These are phyloP conservation scores for Elsinoe arachidis DNA, from an alignment of 2,329 filamentous ascomycete species.

Conservation along the genomic window DNA sequence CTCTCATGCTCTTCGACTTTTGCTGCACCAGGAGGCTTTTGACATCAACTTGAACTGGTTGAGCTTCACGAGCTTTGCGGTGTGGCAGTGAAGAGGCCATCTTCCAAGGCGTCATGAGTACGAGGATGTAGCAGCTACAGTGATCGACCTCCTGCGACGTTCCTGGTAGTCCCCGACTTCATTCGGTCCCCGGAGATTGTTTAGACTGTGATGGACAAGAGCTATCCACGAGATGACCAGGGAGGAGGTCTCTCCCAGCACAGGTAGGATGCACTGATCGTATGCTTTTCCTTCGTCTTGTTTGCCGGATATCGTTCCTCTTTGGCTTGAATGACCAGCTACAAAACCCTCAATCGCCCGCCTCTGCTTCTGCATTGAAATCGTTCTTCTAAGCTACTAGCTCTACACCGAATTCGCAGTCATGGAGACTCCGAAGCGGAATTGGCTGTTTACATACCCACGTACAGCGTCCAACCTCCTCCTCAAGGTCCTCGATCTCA, in stretches of 20 bases:
- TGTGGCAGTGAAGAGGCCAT: background rate
- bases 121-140: background rate
- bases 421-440: constrained; percentile 5
- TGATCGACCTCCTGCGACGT: background rate
- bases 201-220: background rate
- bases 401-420: background rate
- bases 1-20: no score
- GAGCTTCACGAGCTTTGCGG: background rate
- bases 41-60: background rate
- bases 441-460: constrained; percentile 7
- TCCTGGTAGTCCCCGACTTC: background rate
- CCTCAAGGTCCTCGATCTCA: constrained; percentile 11
- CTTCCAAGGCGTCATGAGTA: background rate
- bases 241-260: background rate
- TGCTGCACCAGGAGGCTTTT: background rate
- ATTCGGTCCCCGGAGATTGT: background rate
- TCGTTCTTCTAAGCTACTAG: no score
- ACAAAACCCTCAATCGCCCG: background rate
- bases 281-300: background rate
- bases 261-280: background rate
- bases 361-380: no score
- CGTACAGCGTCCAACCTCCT: constrained; percentile 6
- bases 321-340: background rate
- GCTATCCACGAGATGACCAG: background rate
- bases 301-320: background rate